Evolutionary conservation across 108 stramenopile genomes (phyloP).

Genomic region (Asterionellopsis glacialis): DNA sequence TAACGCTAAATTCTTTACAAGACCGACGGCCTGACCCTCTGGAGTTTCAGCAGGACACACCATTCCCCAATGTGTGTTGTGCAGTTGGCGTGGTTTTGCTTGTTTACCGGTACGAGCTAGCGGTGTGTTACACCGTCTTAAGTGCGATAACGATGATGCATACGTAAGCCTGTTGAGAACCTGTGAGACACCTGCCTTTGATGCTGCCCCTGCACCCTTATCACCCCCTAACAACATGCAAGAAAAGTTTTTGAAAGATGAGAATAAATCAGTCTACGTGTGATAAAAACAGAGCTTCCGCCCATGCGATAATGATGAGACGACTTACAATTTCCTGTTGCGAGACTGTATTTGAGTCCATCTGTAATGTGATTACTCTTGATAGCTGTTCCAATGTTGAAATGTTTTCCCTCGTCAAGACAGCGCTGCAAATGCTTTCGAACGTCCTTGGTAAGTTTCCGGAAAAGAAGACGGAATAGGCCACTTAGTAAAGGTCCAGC

Average conservation of each 20-base stretch:
- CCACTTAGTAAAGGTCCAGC: constrained; percentile 96
- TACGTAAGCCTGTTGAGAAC: constrained; percentile 98
- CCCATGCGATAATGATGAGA: background rate
- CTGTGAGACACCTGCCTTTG: constrained; percentile 98
- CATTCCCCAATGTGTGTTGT: constrained; percentile 99
- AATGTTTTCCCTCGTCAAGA: constrained; percentile 93
- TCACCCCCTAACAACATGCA: constrained; percentile 71
- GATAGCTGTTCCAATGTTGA: constrained; percentile 94
- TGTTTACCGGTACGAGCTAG: constrained; percentile 97
- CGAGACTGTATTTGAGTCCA: constrained; percentile 95
- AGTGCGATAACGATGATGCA: constrained; percentile 96
- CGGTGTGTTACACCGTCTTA: constrained; percentile 97
- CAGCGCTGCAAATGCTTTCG: constrained; percentile 91
- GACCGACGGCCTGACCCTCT: constrained; percentile 97
- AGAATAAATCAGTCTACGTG: background rate
- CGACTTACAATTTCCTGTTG: constrained; percentile 97
- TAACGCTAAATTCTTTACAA: constrained; percentile 98
- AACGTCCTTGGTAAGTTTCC: constrained; percentile 93
- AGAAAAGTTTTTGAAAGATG: background rate
- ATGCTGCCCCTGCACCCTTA: constrained; percentile 68
- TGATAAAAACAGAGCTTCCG: background rate
- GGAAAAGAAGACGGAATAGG: constrained; percentile 93
- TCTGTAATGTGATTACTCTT: constrained; percentile 95
- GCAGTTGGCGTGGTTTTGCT: constrained; percentile 97
- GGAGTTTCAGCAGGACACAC: constrained; percentile 97